Evolutionary conservation across 2,329 filamentous ascomycete genomes (phyloP), one percentile per base, ranked within the genome.

Genomic region (Pyrenochaeta sp.): DNA sequence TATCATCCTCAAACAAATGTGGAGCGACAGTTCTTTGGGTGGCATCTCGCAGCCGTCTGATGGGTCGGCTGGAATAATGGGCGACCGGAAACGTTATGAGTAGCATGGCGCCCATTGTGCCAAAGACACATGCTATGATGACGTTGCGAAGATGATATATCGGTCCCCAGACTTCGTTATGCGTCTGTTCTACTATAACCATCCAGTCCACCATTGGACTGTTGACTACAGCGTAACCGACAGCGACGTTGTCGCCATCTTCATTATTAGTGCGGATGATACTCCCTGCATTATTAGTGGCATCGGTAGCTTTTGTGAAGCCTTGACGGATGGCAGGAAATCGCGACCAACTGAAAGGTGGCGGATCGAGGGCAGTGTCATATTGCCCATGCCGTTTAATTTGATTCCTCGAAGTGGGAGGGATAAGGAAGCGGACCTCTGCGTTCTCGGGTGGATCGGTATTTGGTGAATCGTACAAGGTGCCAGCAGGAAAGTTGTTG

Each of bases 41-140:
- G 1, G 92, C 92, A 27, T 83, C 81, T 66, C 90, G 90, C 33
- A 96, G 79, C 58, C 89, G 83, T 45, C 89, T 81, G 60, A 96
- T 97, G 0, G 93, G 93, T 61, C 87, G 80, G 41, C 95, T 91
- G 43, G 90, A 90, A 54, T 90, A 85, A 70, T 97, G 92, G 1
- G 92, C 91, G 32, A 92, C 86, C 0, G 92, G 91, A 32, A 93
- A 83, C 2, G 91, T 82, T 1, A 96, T 72, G 7, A 96, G 57
- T 2, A 92, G 72, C 45, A 96, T 84, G 4, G 89, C 81, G 0
- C 89, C 92, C 11, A 88, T 83, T 0, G 92, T 94, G 1, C 90
- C 91, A 71, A 97, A 96, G 0, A 96, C 90, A 56, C 91, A 96
- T 4, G 87, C 91, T 2, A 97, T 76, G 1, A 97, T 83, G 45